Evolutionary conservation across 352 stramenopile genomes (phyloP).

Genomic region (Phytophthora chlamydospora): DNA sequence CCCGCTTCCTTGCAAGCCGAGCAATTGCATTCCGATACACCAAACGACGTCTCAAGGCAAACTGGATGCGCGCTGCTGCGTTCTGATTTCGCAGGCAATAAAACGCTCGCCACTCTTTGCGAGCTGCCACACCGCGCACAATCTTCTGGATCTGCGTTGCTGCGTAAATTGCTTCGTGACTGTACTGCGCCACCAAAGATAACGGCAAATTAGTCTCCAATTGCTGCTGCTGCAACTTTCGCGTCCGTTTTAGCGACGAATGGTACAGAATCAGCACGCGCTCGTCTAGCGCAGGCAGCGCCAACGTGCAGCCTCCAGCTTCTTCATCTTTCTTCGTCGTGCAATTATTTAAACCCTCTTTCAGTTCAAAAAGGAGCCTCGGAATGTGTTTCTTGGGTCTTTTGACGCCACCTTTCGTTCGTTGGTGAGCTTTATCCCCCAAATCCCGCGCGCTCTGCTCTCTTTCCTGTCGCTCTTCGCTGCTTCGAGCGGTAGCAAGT

Average conservation of each 20-base stretch:
- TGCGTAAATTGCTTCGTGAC: slow-evolving; percentile 61
- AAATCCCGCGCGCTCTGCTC: background rate
- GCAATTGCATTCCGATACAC: slow-evolving; percentile 28
- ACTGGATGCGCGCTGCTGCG: slow-evolving; percentile 44
- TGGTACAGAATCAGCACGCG: slow-evolving; percentile 69
- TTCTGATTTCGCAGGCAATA: slow-evolving; percentile 47
- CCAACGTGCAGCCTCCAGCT: slow-evolving; percentile 1
- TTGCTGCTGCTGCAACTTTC: slow-evolving; percentile 21
- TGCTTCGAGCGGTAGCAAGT: background rate
- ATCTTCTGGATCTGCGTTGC: slow-evolving; percentile 67
- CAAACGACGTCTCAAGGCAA: slow-evolving; percentile 39
- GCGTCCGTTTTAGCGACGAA: slow-evolving; percentile 53
- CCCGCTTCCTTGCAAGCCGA: slow-evolving; percentile 30
- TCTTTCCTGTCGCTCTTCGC: slow-evolving; percentile 26
- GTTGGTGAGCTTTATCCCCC: background rate
- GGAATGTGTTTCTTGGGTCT: slow-evolving; percentile 5
- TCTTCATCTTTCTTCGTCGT: background rate
- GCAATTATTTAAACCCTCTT: background rate
- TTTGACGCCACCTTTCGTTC: background rate
- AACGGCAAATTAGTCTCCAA: background rate
- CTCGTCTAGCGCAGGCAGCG: slow-evolving; percentile 53
- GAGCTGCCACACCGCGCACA: slow-evolving; percentile 39
- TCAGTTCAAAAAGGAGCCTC: background rate
- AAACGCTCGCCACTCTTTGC: slow-evolving; percentile 41
- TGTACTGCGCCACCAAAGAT: slow-evolving; percentile 27